phyloP scores from a whole-genome alignment of 176 grass and related monocot species.

The Zea luxurians region DNA sequence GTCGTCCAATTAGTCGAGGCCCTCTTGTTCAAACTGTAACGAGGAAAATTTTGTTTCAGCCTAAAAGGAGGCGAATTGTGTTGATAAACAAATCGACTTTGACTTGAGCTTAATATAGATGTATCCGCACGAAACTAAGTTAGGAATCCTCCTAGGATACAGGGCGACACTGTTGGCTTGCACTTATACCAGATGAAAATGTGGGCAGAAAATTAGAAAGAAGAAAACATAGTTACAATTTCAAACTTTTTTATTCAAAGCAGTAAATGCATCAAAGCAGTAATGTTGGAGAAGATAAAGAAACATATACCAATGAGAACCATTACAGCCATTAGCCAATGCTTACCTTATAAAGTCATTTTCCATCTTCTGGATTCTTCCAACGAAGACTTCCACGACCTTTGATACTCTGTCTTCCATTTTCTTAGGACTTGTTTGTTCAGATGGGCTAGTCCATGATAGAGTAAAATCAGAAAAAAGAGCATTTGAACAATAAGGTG shows the following conservation, averaged over 20 bases:
- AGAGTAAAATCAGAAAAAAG: constrained; percentile 40
- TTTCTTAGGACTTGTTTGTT: constrained; percentile 59
- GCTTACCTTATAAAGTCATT: constrained; percentile 71
- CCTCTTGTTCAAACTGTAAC: constrained; percentile 81
- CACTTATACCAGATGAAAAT: neutral
- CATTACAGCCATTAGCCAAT: constrained; percentile 6
- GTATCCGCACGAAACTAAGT: constrained; percentile 11
- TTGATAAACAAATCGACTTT: constrained; percentile 15
- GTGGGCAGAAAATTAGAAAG: neutral
- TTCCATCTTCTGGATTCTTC: constrained; percentile 75
- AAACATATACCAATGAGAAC: constrained; percentile 12
- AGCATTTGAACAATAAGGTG: constrained; percentile 14
- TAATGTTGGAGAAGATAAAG: neutral
- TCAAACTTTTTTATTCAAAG: neutral
- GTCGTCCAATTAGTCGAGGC: too few species aligned
- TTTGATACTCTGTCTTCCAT: constrained; percentile 63
- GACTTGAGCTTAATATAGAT: constrained; percentile 5
- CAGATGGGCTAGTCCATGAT: constrained; percentile 57
- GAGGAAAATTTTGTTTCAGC: neutral
- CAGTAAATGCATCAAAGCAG: constrained; percentile 16
- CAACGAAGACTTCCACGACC: constrained; percentile 70
- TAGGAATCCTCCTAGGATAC: neutral
- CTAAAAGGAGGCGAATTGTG: neutral
- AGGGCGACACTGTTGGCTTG: neutral
- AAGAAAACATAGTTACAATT: neutral